A percentile compares a stretch with the other conserved stretches of the same genome.
These are phyloP conservation scores for Cucurbita maxima DNA, from an alignment of 306 rosid species.

Conservation along the genomic window DNA sequence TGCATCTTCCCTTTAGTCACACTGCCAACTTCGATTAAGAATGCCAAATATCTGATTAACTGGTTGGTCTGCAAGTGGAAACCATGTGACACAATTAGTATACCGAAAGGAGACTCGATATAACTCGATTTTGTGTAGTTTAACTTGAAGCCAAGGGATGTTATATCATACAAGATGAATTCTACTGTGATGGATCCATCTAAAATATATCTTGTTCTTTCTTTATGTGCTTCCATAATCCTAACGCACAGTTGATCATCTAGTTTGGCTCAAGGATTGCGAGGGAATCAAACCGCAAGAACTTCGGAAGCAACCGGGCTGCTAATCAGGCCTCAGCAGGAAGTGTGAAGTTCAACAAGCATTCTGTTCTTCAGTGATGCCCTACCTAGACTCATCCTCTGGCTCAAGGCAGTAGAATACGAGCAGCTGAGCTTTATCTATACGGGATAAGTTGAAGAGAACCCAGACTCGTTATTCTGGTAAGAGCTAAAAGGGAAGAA, in stretches of 20 bases:
- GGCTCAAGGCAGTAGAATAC: neutral
- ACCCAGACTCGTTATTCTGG: too few relatives aligned
- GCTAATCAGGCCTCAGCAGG: constrained; percentile 96
- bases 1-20: neutral
- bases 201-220: neutral
- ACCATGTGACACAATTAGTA: neutral
- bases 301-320: constrained; percentile 86
- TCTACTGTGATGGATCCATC: neutral
- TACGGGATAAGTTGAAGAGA: neutral
- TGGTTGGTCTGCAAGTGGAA: neutral
- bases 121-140: neutral
- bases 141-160: neutral
- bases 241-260: constrained; percentile 6
- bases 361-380: neutral
- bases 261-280: constrained; percentile 98
- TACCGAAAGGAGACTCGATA: too few relatives aligned
- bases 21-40: too few relatives aligned
- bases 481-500: neutral
- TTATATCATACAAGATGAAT: neutral
- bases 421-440: neutral
- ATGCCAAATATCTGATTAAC: neutral
- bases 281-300: constrained; percentile 77
- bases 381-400: neutral
- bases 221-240: neutral
- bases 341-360: constrained; percentile 45